Evolutionary conservation across 1,284 basidiomycete genomes (phyloP), one percentile per base, ranked within the genome.

Genomic region (Cutaneotrichosporon sp.): DNA sequence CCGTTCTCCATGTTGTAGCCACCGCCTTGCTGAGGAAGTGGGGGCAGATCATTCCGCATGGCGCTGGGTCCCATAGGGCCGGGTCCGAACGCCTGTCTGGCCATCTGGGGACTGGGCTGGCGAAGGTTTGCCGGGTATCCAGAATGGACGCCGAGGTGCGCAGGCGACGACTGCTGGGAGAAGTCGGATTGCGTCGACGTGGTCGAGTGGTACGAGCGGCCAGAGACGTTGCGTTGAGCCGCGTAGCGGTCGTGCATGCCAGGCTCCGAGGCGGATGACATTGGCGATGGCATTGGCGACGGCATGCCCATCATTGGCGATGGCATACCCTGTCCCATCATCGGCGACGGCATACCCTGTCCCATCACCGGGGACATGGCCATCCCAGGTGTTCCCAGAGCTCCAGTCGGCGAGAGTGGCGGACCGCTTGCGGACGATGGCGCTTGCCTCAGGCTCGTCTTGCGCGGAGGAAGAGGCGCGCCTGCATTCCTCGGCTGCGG

Each of bases 381-480:
- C 51, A 32, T 53, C 51, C 51, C 51, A 8, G 30, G 51, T 13
- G 31, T n/a, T 16, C 26, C 30, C 51, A 31, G 51, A 7, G 14
- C 13, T 5, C n/a, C 22, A 9, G 30, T 22, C 9, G 49, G 49
- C 4, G 49, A 51, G 11, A 51, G 49, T 22, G 49, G 49, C 21
- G 51, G 51, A 5, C 13, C 51, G 9, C 18, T 30, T 6, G 18
- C 14, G 0, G 51, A 31, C 0, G 51, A 50, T 5, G 22, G 16
- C 51, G 16, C 51, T n/a, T 53, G 51, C 6, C 71, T 69, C 47
- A 76, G 62, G 61, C 72, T 73, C 8, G 73, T 71, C 36, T 74
- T 72, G 21, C 74, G 67, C 14, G 74, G 71, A 10, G 74, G 76
- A 13, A 73, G 61, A 46, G 57, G 22, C 51, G 56, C 42, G 18